Evolutionary conservation across 2,329 filamentous ascomycete species (phyloP), one percentile per base, ranked within the genome.

Genomic region (Cladosporium sphaerospermum): DNA sequence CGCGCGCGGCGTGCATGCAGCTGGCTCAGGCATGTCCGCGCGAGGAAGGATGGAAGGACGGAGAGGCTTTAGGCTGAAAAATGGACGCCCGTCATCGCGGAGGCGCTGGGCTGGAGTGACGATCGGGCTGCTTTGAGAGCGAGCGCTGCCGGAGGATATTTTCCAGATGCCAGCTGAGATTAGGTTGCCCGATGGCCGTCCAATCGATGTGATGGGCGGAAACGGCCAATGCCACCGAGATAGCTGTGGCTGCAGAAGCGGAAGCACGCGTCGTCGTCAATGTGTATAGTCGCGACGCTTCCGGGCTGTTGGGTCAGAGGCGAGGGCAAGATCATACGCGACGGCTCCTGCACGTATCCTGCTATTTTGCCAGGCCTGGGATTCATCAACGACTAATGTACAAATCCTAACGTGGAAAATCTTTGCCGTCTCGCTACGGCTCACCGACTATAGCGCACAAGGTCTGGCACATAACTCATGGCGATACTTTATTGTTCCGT

Each of bases 191-290:
- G 11, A 13, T 18, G 28, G n/a, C 36, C 32, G 14, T 40, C 46
- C 46, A 49, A 49, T 49, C 36, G n/a, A 18, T 33, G 16, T 7
- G n/a, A 36, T 31, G n/a, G 13, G 28, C 14, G 18, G 34, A 40
- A 36, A 37, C 10, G 11, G 39, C 14, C 31, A 13, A 13, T 19
- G 23, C 31, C 14, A 34, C 47, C 47, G 28, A 50, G 47, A 50
- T 34, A 28, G 23, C 11, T 9, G 48, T 51, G 48, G 48, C 40
- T 51, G 48, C 48, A 51, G 48, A 40, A 44, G 32, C 40, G 48
- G 40, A 4, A 9, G 18, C 40, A 28, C 23, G 39, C 48, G 32
- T 44, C 32, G 14, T n/a, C 23, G 37, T 14, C 13, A 9, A 9
- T 39, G 8, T 16, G 19, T 50, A 37, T 34, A 36, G 13, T 28